Evolutionary conservation across 352 stramenopile species (phyloP).

Genomic region (Pythium rishiriense): DNA sequence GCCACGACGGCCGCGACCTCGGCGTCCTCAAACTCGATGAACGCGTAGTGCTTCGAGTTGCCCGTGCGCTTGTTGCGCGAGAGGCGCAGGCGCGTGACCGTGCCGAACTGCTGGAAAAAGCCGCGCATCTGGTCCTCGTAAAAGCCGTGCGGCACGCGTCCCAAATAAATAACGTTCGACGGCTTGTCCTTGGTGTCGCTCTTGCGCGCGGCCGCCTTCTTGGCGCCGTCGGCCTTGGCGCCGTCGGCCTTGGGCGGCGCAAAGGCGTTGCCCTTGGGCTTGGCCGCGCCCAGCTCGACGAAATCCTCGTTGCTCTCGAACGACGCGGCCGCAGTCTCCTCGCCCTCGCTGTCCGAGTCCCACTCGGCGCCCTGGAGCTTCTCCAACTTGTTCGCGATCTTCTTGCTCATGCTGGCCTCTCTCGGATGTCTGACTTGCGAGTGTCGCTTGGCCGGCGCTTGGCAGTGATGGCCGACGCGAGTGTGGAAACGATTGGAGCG

Average conservation of each 20-base stretch:
- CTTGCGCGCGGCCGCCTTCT: conserved; percentile 27
- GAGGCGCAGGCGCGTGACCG: conserved; percentile 89
- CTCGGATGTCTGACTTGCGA: conserved; percentile 3
- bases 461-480: neutral
- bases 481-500: conserved; percentile 36
- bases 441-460: conserved; percentile 19
- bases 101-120: conserved; percentile 97
- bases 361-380: conserved; percentile 83
- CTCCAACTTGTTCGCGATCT: conserved; percentile 73
- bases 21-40: conserved; percentile 94
- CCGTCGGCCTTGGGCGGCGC: conserved; percentile 25
- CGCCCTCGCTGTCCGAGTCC: conserved; percentile 81
- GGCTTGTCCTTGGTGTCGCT: conserved; percentile 33
- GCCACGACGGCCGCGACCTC: conserved; percentile 94
- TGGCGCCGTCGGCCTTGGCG: conserved; percentile 13
- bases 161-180: conserved; percentile 95
- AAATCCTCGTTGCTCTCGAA: conserved; percentile 60
- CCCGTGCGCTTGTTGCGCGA: conserved; percentile 95
- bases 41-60: conserved; percentile 95
- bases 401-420: conserved; percentile 69
- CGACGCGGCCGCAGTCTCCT: conserved; percentile 34
- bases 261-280: conserved; percentile 30
- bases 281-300: conserved; percentile 49
- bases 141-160: conserved; percentile 95
- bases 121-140: conserved; percentile 95